Base-by-base conservation (phyloP, 257 asterid species). In the Capsicum rhomboideum region DNA sequence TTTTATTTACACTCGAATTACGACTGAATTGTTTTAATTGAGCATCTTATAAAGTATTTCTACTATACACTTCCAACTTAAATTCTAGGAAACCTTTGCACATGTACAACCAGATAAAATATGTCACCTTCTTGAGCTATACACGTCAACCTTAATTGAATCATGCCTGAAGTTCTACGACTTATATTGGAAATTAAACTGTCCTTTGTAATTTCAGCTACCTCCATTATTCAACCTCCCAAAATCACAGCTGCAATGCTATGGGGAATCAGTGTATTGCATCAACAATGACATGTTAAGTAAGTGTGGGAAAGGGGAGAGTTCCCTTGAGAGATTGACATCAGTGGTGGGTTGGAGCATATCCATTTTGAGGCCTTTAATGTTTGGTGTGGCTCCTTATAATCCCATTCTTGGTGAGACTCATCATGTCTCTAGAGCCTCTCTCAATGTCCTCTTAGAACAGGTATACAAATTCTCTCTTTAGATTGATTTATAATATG, bases 341-440 rank as follows among this genome's bases (percentile, higher is more conserved):
- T 85, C 90, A 2, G 96, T 94, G 14, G 97, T 94, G 3, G 98
- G 90, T 4, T 96, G 98, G 99, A 96, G 91, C 89, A 85, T 94
- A 75, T 96, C 98, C 29, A 93, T 94, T 2, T 3, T 87, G 17
- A 91, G 99, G 1, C 98, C 98, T 0, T 83, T 93, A 80, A 40
- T 83, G 53, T 94, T 96, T n/a, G 99, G 98, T 4, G 82, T 93
- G 79, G 97, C 97, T 34, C 99, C 99, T 3, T 96, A 90, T 82
- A 96, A 96, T 89, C 97, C 99, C 17, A 78, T 94, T 28, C 98
- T 96, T 44, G 99, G 99, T 49, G 99, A 96, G 85, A 94, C 98
- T 83, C 99, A 96, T 85, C 98, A 96, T 84, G 98, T 92, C 82
- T 92, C 98, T 6, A 86, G 72, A 59, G 91, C 89, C 20, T 84